Evolutionary conservation across 768 basidiomycete species (phyloP).

Genomic region (Lactarius sanguifluus): DNA sequence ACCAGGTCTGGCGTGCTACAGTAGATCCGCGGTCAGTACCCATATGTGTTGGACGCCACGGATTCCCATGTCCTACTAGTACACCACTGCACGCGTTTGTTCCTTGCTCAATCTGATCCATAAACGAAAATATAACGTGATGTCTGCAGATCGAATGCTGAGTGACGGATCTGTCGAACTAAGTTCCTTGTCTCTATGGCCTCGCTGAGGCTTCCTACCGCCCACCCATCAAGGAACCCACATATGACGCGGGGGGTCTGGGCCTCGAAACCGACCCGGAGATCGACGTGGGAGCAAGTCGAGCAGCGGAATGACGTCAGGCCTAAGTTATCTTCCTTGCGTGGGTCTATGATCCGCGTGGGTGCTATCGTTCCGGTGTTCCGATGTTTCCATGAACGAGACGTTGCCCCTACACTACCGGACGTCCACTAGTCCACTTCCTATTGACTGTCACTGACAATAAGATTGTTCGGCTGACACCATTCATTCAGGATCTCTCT

Average conservation of each 20-base stretch:
- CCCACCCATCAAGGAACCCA: background rate
- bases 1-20: too few species aligned
- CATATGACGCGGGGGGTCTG: background rate
- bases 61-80: background rate
- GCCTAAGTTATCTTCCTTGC: background rate
- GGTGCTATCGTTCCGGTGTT: background rate
- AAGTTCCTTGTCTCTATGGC: background rate
- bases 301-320: slow-evolving; percentile 13
- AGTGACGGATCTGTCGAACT: background rate
- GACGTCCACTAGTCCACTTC: background rate
- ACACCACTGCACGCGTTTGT: background rate
- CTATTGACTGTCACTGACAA: background rate
- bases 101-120: background rate
- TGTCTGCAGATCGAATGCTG: background rate
- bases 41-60: too few species aligned
- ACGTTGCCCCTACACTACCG: background rate
- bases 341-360: background rate
- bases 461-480: background rate
- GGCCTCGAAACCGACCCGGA: background rate
- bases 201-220: background rate
- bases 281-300: slow-evolving; percentile 13
- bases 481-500: background rate
- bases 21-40: too few species aligned
- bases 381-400: background rate
- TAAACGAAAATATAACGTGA: background rate